Evolutionary conservation across 208 protist species (phyloP).

Genomic region (Trypanosoma brucei): DNA sequence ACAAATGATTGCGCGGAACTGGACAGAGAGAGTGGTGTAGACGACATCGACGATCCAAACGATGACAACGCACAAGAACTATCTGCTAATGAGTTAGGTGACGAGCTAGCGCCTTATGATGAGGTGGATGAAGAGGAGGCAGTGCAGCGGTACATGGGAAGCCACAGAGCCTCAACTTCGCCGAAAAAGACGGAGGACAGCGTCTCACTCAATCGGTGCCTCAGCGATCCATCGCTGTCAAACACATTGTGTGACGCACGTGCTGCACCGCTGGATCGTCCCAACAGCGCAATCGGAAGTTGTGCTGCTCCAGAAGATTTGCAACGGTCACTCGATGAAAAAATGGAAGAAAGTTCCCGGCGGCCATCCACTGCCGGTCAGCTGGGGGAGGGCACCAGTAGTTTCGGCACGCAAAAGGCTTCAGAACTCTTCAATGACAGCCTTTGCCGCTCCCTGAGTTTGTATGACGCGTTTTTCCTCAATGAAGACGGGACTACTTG

Average conservation of each 20-base stretch:
- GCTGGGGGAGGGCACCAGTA: neutral
- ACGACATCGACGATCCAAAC: neutral
- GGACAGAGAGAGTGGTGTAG: neutral
- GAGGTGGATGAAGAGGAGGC: conserved; percentile 62
- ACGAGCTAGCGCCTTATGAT: conserved; percentile 28
- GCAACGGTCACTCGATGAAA: neutral
- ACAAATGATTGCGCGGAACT: neutral
- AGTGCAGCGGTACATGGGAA: conserved; percentile 50
- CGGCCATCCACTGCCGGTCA: neutral
- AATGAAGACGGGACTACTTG: conserved; percentile 38
- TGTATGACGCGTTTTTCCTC: conserved; percentile 70
- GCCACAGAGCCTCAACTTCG: neutral
- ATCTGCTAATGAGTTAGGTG: neutral
- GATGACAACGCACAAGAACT: neutral
- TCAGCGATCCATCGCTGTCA: conserved; percentile 9
- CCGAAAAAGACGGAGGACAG: too few relatives aligned
- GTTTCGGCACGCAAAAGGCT: neutral
- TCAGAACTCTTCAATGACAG: neutral
- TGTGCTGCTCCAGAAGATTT: neutral
- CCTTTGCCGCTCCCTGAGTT: conserved; percentile 32
- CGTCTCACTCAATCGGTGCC: neutral
- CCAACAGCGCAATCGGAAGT: neutral
- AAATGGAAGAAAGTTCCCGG: neutral
- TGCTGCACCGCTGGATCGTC: neutral
- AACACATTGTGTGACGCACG: conserved; percentile 1